phyloP scores from a whole-genome alignment of 495 filamentous ascomycete genomes.

The Penicillium subrubescens region DNA sequence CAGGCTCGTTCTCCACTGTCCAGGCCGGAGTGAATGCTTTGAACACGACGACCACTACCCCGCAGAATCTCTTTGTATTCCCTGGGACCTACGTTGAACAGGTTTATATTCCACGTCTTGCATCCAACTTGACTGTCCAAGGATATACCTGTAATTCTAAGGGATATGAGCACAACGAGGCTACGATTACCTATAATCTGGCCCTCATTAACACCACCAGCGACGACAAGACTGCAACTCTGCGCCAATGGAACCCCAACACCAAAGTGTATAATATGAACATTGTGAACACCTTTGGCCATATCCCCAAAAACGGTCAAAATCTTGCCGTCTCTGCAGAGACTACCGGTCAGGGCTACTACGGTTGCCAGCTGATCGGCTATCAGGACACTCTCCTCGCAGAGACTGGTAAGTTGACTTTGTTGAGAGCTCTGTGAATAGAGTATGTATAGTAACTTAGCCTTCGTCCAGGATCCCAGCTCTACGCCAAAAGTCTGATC shows the following conservation, averaged over 20 bases:
- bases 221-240: slow-evolving; percentile 29
- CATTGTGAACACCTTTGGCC: slow-evolving; percentile 5
- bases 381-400: slow-evolving; percentile 3
- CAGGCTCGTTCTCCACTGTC: neutral
- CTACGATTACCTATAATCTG: neutral
- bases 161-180: neutral
- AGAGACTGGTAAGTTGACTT: neutral
- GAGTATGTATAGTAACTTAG: neutral
- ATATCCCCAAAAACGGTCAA: slow-evolving; percentile 4
- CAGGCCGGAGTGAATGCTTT: slow-evolving; percentile 1
- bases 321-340: slow-evolving; percentile 4
- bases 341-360: neutral
- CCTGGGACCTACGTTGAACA: neutral
- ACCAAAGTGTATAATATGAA: slow-evolving; percentile 3
- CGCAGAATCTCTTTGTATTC: neutral
- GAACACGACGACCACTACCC: neutral
- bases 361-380: slow-evolving; percentile 1
- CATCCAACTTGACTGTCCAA: neutral
- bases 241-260: slow-evolving; percentile 6
- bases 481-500: slow-evolving; percentile 3
- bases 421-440: no score
- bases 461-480: neutral
- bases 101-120: slow-evolving; percentile 2
- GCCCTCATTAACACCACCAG: slow-evolving; percentile 48
- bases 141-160: slow-evolving; percentile 4